A percentile compares a stretch with the other conserved stretches of the same genome.
These are phyloP conservation scores for Dianthus caryophyllus DNA, from an alignment of 148 eudicot species.

Conservation along the genomic window DNA sequence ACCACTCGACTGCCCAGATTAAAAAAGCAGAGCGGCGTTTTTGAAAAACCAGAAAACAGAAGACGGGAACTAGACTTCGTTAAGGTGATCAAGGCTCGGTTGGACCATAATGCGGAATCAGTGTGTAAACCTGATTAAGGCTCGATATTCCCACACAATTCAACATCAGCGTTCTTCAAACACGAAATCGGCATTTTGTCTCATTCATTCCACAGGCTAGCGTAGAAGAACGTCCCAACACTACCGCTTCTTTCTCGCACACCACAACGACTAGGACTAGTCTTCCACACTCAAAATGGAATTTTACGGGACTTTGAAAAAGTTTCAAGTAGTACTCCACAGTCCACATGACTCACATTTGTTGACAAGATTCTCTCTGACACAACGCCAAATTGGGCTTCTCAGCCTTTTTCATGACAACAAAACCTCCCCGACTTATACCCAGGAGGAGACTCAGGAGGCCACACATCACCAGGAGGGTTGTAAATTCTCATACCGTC, in stretches of 20 bases:
- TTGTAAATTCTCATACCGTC: slow-evolving; percentile 44
- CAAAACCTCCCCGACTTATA: slow-evolving; percentile 74
- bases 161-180: slow-evolving; percentile 53
- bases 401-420: slow-evolving; percentile 47
- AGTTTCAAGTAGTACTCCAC: slow-evolving; percentile 34
- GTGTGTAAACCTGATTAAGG: slow-evolving; percentile 66
- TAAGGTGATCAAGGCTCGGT: slow-evolving; percentile 74
- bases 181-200: slow-evolving; percentile 49
- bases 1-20: slow-evolving; percentile 31
- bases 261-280: slow-evolving; percentile 68
- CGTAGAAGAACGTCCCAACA: slow-evolving; percentile 69
- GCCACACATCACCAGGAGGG: slow-evolving; percentile 64
- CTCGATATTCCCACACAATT: slow-evolving; percentile 60
- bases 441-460: slow-evolving; percentile 75
- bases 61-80: slow-evolving; percentile 71
- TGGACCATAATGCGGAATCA: slow-evolving; percentile 82
- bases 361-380: slow-evolving; percentile 70
- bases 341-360: slow-evolving; percentile 47
- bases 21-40: slow-evolving; percentile 62
- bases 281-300: slow-evolving; percentile 58
- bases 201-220: slow-evolving; percentile 29
- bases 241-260: slow-evolving; percentile 58
- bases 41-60: slow-evolving; percentile 78
- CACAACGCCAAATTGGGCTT: slow-evolving; percentile 70
- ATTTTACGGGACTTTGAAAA: slow-evolving; percentile 25